These are phyloP conservation scores for Madurella mycetomatis DNA, from an alignment of 2,329 filamentous ascomycete genomes.

Conservation along the genomic window DNA sequence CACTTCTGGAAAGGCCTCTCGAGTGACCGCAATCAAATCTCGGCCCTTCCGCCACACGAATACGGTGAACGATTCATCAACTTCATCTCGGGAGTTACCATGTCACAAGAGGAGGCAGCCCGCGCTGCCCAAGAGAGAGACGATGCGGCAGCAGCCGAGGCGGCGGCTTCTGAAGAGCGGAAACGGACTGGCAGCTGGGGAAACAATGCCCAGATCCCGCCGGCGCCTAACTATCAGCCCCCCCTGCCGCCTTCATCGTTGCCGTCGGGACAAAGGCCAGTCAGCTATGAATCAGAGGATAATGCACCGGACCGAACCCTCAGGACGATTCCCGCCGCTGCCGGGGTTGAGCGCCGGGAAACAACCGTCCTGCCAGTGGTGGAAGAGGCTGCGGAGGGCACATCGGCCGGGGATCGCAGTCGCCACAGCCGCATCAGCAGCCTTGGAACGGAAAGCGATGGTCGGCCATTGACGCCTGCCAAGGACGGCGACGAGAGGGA, in stretches of 20 bases:
- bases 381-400: constrained; percentile 79
- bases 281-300: constrained; percentile 38
- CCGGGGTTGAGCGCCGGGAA: constrained; percentile 46
- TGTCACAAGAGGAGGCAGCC: constrained; percentile 78
- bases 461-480: constrained; percentile 40
- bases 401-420: constrained; percentile 59
- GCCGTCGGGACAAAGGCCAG: constrained; percentile 28
- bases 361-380: constrained; percentile 68
- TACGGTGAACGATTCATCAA: constrained; percentile 93
- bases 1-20: constrained; percentile 95
- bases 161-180: constrained; percentile 38
- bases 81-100: constrained; percentile 87
- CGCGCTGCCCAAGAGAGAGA: constrained; percentile 59
- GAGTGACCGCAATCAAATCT: constrained; percentile 80
- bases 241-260: constrained; percentile 37
- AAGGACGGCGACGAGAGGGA: constrained; percentile 35
- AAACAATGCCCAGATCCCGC: constrained; percentile 35
- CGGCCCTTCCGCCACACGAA: constrained; percentile 79
- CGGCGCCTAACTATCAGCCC: constrained; percentile 44
- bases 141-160: constrained; percentile 48
- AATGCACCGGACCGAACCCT: constrained; percentile 61
- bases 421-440: constrained; percentile 43
- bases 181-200: constrained; percentile 37
- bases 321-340: constrained; percentile 27
- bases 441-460: constrained; percentile 30